phyloP scores from a whole-genome alignment of 106 monocot species.

The Chionographis japonica region DNA sequence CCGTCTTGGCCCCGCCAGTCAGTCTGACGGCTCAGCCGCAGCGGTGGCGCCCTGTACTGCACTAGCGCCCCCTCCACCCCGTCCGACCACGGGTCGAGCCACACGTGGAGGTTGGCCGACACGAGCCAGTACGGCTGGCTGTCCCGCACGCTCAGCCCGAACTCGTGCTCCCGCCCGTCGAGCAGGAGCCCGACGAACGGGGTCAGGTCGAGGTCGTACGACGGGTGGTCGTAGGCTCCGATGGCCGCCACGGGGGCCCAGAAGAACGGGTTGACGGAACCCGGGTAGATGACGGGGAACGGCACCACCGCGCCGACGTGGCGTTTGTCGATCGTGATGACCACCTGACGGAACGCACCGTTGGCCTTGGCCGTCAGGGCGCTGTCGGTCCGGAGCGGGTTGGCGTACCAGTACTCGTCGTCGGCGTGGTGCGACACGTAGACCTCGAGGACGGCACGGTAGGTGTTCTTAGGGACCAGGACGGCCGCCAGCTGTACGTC shows the following conservation, averaged over 20 bases:
- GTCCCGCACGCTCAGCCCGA: constrained; percentile 25
- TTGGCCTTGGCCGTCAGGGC: constrained; percentile 8
- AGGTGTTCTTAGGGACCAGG: constrained; percentile 25
- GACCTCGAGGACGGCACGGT: constrained; percentile 23
- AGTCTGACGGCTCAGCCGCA: constrained; percentile 8
- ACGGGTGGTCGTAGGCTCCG: constrained; percentile 35
- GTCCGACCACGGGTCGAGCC: constrained; percentile 28
- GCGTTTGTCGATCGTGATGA: constrained; percentile 21
- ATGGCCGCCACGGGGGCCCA: constrained; percentile 48
- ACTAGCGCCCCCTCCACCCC: constrained; percentile 16
- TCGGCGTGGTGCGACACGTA: constrained; percentile 19
- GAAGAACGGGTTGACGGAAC: constrained; percentile 39
- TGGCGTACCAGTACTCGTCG: constrained; percentile 44
- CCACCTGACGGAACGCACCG: constrained; percentile 42
- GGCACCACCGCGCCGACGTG: constrained; percentile 33
- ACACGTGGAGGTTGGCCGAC: constrained; percentile 39
- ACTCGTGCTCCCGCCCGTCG: constrained; percentile 21
- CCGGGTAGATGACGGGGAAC: constrained; percentile 38
- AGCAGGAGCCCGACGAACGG: constrained; percentile 33
- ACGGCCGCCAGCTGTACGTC: constrained; percentile 22
- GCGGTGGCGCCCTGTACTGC: constrained; percentile 14
- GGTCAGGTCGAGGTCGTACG: constrained; percentile 47
- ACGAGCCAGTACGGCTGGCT: constrained; percentile 30
- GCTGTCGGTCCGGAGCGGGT: constrained; percentile 25
- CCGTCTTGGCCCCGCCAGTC: constrained; percentile 17